Base-by-base conservation (phyloP, 192 early-diverging fungal genomes). In the Spinellus fusiger region DNA sequence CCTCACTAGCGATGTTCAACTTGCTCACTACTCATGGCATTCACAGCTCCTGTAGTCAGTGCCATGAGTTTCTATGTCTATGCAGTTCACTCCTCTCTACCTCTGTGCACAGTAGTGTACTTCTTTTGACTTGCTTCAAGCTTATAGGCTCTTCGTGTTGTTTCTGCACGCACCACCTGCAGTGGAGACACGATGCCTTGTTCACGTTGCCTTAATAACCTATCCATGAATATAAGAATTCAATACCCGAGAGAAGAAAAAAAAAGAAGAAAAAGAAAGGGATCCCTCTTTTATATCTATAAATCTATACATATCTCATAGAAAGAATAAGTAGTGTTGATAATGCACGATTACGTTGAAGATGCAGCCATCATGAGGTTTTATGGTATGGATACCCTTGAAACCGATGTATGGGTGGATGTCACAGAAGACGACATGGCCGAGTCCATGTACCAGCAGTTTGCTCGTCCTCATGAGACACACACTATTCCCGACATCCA, bases 1-100 rank as follows among this genome's bases (percentile, higher is more conserved):
- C n/a, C 79, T 53, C 80, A 84, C 83, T 83, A 86, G 64, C 77
- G 56, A 22, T 67, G 57, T 37, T 86, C 84, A 13, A 79, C 64
- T 35, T 64, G 65, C 27, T 86, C 84, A 5, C 79, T 75, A 6
- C 79, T 73, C n/a, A 86, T 61, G 7, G 70, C 59, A 38, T 77
- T 77, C 26, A 86, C 67, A 9, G 68, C 72, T 12, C 69, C 75
- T 71, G 50, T 27, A 1, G 40, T 25, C 31, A 49, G n/a, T 33
- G 8, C 22, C 5, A 16, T 7, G 5, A 22, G 4, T 49, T 1
- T 48, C 15, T 40, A 13, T 53, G n/a, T 26, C 1, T 31, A 10
- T 7, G 29, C n/a, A 27, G 9, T 13, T 15, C 26, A 15, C 5
- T 22, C 5, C 15, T 15, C 16, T 20, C 44, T 61, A 65, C 69